phyloP scores from a whole-genome alignment of 495 filamentous ascomycete species.

The Antarctomyces pellizariae region DNA sequence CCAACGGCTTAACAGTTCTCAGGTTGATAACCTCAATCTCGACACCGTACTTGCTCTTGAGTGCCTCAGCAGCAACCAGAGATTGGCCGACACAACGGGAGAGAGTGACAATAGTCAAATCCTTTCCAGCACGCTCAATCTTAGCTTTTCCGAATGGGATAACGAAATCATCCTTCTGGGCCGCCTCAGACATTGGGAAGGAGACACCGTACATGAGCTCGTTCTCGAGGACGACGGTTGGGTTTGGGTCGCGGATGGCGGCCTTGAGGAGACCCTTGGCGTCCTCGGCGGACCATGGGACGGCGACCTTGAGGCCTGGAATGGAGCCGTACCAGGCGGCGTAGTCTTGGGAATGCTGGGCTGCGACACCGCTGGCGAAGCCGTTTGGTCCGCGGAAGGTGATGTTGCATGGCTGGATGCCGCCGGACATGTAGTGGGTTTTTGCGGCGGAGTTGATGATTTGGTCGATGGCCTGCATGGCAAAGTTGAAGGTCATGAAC shows the following conservation, averaged over 20 bases:
- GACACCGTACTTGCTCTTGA: conserved; percentile 90
- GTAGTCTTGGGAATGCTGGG: conserved; percentile 97
- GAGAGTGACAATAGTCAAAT: conserved; percentile 82
- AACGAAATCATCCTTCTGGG: conserved; percentile 88
- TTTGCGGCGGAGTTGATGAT: conserved; percentile 98
- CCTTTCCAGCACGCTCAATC: conserved; percentile 86
- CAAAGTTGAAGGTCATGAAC: conserved; percentile 99
- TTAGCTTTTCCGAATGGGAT: conserved; percentile 95
- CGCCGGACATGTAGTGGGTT: conserved; percentile 99
- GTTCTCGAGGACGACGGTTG: conserved; percentile 86
- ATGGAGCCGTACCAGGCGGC: conserved; percentile 97
- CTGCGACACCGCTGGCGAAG: conserved; percentile 84
- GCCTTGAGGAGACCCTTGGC: conserved; percentile 96
- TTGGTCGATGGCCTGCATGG: conserved; percentile 99
- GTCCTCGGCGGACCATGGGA: conserved; percentile 90
- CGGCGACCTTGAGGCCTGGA: conserved; percentile 88
- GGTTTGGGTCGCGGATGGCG: conserved; percentile 94
- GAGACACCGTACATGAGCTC: conserved; percentile 86
- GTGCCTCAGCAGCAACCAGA: conserved; percentile 59
- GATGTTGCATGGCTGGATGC: conserved; percentile 97
- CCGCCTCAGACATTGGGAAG: conserved; percentile 91
- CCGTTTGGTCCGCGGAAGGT: conserved; percentile 98
- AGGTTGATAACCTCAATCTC: conserved; percentile 96
- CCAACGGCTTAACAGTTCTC: conserved; percentile 85
- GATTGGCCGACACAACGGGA: conserved; percentile 92